phyloP scores from a whole-genome alignment of 768 basidiomycete genomes.

The Russula abietina region DNA sequence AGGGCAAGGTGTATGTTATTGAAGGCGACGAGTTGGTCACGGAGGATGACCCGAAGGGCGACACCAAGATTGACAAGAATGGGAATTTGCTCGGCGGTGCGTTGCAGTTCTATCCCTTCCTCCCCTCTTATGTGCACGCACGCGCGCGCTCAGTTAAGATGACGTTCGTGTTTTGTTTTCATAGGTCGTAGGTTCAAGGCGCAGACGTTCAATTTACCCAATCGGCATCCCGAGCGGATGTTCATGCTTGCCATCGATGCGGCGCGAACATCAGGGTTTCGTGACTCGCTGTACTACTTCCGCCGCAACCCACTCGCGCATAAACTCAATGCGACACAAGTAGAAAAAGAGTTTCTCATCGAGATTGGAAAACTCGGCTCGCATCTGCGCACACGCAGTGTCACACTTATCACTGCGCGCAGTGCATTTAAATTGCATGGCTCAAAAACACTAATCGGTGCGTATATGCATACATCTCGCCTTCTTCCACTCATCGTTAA shows the following conservation, averaged over 20 bases:
- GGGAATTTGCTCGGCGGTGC: conserved; percentile 82
- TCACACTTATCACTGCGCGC: conserved; percentile 87
- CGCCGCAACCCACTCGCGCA: conserved; percentile 84
- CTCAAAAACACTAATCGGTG: conserved; percentile 81
- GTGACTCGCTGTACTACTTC: conserved; percentile 98
- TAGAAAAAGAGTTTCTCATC: conserved; percentile 91
- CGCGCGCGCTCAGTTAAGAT: conserved; percentile 1
- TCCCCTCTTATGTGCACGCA: too few species aligned
- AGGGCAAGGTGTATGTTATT: conserved; percentile 68
- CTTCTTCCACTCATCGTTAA: conserved; percentile 9
- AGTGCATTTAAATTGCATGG: conserved; percentile 95
- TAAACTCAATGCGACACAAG: conserved; percentile 84
- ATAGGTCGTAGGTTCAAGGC: conserved; percentile 86
- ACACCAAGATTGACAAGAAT: conserved; percentile 82
- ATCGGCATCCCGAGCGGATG: conserved; percentile 72
- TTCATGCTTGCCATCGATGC: conserved; percentile 99
- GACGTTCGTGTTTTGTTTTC: not conserved
- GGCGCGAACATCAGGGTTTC: conserved; percentile 90
- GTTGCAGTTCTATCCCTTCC: conserved; percentile 26
- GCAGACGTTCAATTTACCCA: conserved; percentile 79
- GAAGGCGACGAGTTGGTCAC: conserved; percentile 88
- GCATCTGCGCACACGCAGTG: conserved; percentile 84
- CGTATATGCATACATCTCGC: conserved; percentile 26
- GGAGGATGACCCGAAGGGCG: conserved; percentile 77
- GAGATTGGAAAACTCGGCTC: conserved; percentile 80